Conservation (phyloP, 2,329 filamentous ascomycete species). For the Emergomyces orientalis region DNA sequence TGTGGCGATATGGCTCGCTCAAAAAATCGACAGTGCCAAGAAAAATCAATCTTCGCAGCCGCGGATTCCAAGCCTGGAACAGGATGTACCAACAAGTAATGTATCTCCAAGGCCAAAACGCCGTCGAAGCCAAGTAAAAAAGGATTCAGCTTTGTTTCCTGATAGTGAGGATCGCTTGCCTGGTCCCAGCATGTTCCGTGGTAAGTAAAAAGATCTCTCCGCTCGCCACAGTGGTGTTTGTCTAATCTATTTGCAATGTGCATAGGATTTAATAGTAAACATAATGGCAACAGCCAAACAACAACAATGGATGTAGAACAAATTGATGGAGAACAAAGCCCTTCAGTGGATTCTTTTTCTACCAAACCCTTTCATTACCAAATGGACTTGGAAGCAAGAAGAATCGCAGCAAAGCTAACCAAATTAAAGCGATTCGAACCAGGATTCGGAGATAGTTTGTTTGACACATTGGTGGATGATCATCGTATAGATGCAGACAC, state of each 20-base stretch:
- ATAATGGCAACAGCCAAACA: not conserved
- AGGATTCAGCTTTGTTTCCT: not conserved
- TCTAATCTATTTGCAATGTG: not conserved
- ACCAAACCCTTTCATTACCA: conserved; percentile 1
- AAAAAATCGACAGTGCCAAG: conserved; percentile 3
- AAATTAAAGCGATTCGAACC: conserved; percentile 7
- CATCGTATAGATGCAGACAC: conserved; percentile 1
- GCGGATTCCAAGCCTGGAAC: not conserved
- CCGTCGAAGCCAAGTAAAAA: not conserved
- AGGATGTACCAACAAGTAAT: not conserved
- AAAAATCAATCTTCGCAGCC: not conserved
- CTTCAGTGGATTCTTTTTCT: not conserved
- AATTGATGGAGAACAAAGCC: not conserved
- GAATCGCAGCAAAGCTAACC: conserved; percentile 8
- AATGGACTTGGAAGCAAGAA: conserved; percentile 2
- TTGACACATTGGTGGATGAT: conserved; percentile 1
- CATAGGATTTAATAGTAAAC: not conserved
- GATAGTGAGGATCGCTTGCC: not conserved
- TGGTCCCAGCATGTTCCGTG: not conserved
- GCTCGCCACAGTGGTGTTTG: not conserved
- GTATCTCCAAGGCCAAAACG: not conserved
- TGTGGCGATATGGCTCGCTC: conserved; percentile 6
- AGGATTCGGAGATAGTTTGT: conserved; percentile 9
- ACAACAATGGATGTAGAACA: not conserved
- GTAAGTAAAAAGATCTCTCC: not conserved